Conservation (phyloP, 768 basidiomycete species). For the Suillus occidentalis region DNA sequence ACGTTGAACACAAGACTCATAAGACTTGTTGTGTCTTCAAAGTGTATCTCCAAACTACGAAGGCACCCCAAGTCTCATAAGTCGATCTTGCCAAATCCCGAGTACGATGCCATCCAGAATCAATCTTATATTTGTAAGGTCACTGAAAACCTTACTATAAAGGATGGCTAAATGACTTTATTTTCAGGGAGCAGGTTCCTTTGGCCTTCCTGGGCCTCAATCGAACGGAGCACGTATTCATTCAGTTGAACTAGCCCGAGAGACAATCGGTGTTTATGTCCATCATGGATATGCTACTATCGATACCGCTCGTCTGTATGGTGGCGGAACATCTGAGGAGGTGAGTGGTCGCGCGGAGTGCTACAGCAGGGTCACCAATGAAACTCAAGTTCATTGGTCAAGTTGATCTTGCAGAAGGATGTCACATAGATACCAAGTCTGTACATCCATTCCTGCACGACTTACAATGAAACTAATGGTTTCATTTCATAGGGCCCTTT, state of each 20-base stretch:
- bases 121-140: constrained; percentile 15
- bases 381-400: constrained; percentile 16
- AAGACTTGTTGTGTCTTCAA: no score
- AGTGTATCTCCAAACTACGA: no score
- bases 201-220: constrained; percentile 19
- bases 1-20: no score
- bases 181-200: constrained; percentile 20
- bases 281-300: constrained; percentile 19
- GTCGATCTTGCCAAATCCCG: no score
- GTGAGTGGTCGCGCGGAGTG: constrained; percentile 7
- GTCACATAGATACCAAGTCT: constrained; percentile 22
- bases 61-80: no score
- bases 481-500: constrained; percentile 8
- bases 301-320: constrained; percentile 25
- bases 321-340: constrained; percentile 24
- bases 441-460: neutral
- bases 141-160: neutral
- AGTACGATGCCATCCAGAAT: constrained; percentile 10
- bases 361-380: neutral
- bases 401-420: constrained; percentile 14
- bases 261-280: constrained; percentile 15
- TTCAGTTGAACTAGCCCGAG: constrained; percentile 16
- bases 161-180: neutral
- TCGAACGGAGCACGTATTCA: constrained; percentile 24
- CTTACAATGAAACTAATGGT: neutral